Conservation (phyloP, 345 rosid species). For the Citrus medica region DNA sequence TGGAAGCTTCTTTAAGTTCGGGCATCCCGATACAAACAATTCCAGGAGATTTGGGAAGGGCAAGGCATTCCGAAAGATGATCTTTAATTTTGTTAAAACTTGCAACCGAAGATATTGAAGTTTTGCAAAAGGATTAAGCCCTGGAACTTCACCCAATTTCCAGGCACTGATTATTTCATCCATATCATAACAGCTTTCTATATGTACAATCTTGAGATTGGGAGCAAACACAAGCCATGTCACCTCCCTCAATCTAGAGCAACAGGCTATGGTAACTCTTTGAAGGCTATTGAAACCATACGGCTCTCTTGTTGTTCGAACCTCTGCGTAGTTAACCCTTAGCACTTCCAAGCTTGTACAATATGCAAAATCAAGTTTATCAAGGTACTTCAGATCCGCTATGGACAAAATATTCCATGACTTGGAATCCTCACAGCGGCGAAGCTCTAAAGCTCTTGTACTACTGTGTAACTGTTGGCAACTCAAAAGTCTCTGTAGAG, state of each 20-base stretch:
- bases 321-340: neutral
- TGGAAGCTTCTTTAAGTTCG: neutral
- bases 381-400: neutral
- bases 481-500: neutral
- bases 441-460: neutral
- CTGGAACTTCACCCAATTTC: neutral
- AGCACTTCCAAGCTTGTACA: neutral
- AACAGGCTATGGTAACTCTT: neutral
- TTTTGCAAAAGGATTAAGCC: neutral
- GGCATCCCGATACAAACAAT: neutral
- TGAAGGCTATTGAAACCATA: neutral
- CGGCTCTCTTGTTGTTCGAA: neutral
- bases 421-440: neutral
- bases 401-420: neutral
- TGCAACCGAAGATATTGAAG: slow-evolving; percentile 5
- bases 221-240: neutral
- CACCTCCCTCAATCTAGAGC: neutral
- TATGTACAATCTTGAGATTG: neutral
- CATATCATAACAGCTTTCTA: neutral
- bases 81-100: slow-evolving; percentile 2
- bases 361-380: neutral
- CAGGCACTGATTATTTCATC: neutral
- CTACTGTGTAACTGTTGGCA: neutral
- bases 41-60: neutral
- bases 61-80: neutral